Conservation (phyloP, 2,329 filamentous ascomycete genomes). For the Trichophyton benhamiae region DNA sequence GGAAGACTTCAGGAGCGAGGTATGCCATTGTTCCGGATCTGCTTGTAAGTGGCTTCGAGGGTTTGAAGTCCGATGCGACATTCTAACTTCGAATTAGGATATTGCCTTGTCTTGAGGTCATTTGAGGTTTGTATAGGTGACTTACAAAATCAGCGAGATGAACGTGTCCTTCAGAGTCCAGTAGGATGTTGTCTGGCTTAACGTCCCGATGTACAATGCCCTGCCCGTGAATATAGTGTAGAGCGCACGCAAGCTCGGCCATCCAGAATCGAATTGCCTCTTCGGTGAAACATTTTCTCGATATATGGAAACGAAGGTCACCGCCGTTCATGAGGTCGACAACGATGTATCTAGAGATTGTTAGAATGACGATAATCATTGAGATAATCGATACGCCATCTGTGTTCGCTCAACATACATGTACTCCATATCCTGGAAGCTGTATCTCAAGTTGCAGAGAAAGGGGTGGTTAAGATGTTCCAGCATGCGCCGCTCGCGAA, state of each 20-base stretch:
- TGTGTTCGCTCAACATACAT: constrained; percentile 51
- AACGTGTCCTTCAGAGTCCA: constrained; percentile 83
- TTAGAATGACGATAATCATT: constrained; percentile 15
- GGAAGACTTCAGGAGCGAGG: constrained; percentile 88
- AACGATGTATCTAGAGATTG: constrained; percentile 60
- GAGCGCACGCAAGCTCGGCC: constrained; percentile 78
- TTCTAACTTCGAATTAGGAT: constrained; percentile 47
- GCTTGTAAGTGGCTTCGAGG: constrained; percentile 73
- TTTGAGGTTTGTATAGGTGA: constrained; percentile 13
- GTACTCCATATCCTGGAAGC: constrained; percentile 98
- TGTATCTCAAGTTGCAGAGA: constrained; percentile 95
- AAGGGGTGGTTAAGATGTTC: constrained; percentile 97
- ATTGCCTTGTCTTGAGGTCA: constrained; percentile 7
- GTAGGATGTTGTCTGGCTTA: constrained; percentile 81
- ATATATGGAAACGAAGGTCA: constrained; percentile 94
- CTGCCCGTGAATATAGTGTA: constrained; percentile 74
- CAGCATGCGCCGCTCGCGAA: constrained; percentile 92
- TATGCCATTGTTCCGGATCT: constrained; percentile 96
- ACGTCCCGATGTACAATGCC: constrained; percentile 84
- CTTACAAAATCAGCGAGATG: constrained; percentile 95
- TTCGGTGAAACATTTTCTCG: constrained; percentile 93
- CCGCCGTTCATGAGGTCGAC: constrained; percentile 97
- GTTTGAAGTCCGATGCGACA: constrained; percentile 84
- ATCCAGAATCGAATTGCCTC: constrained; percentile 97
- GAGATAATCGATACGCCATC: background rate